Evolutionary conservation across 1,139 yeast genomes (phyloP).

Genomic region (Kodamaea anthophila): DNA sequence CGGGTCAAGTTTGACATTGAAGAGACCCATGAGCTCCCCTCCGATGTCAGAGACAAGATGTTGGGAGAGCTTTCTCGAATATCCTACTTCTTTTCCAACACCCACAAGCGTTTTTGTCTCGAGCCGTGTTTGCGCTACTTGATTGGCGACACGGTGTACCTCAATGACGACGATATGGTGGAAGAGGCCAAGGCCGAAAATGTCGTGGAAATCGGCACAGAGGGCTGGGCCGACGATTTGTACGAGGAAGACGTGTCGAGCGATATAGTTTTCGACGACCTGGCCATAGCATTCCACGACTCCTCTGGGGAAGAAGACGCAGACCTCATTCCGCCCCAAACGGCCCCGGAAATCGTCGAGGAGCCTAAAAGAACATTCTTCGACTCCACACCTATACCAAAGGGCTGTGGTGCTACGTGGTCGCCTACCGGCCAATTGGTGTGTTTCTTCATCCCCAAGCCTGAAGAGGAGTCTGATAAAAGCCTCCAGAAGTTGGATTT

Average conservation of each 20-base stretch:
- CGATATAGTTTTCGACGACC: constrained; percentile 28
- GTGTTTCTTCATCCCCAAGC: constrained; percentile 71
- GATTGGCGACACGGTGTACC: constrained; percentile 71
- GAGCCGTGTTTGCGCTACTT: constrained; percentile 75
- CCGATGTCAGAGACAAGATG: constrained; percentile 45
- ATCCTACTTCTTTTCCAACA: constrained; percentile 49
- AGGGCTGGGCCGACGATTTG: constrained; percentile 43
- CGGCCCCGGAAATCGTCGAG: background rate
- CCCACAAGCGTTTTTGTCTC: constrained; percentile 58
- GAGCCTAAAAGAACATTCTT: constrained; percentile 22
- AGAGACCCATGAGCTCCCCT: constrained; percentile 63
- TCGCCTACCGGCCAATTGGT: constrained; percentile 70
- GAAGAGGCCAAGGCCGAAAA: constrained; percentile 15
- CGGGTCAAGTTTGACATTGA: constrained; percentile 56
- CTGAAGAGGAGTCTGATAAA: constrained; percentile 23
- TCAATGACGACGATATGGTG: constrained; percentile 32
- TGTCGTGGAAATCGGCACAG: constrained; percentile 32
- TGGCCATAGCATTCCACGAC: constrained; percentile 4
- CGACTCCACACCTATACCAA: constrained; percentile 87
- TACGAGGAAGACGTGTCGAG: constrained; percentile 18
- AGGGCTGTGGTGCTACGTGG: constrained; percentile 93
- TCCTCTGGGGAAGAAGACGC: constrained; percentile 2
- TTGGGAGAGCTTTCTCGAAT: constrained; percentile 48
- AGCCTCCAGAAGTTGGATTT: constrained; percentile 29
- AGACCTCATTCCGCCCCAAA: constrained; percentile 1